phyloP scores from a whole-genome alignment of 306 rosid species.

The Abrus pulchellus region DNA sequence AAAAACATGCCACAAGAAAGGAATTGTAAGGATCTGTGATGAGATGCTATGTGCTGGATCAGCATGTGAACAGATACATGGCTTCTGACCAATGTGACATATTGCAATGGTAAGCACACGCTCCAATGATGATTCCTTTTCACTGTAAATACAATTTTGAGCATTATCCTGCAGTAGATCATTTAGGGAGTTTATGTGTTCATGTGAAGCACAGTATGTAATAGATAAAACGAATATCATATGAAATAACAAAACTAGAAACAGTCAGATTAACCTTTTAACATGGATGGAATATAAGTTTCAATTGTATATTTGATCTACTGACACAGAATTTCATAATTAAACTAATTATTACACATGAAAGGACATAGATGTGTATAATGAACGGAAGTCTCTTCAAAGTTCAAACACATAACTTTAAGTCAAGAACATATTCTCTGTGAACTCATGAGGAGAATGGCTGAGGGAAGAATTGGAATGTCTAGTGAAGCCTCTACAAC shows the following conservation, averaged over 20 bases:
- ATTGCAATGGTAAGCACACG: slow-evolving; percentile 67
- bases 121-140: slow-evolving; percentile 76
- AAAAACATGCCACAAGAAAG: slow-evolving; percentile 85
- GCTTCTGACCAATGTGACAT: slow-evolving; percentile 77
- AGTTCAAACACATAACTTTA: not conserved
- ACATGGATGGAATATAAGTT: slow-evolving; percentile 20
- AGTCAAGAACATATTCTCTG: not conserved
- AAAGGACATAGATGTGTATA: not conserved
- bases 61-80: slow-evolving; percentile 72
- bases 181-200: slow-evolving; percentile 41
- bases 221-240: slow-evolving; percentile 35
- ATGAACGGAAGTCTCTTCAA: not conserved
- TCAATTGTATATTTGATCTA: slow-evolving; percentile 35
- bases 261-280: slow-evolving; percentile 15
- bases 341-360: slow-evolving; percentile 5
- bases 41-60: slow-evolving; percentile 84
- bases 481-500: not conserved
- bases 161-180: slow-evolving; percentile 67
- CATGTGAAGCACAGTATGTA: slow-evolving; percentile 24
- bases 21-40: slow-evolving; percentile 88
- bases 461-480: not conserved
- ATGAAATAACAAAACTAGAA: slow-evolving; percentile 17
- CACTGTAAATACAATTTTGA: slow-evolving; percentile 44
- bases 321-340: slow-evolving; percentile 12
- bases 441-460: not conserved